phyloP scores from a whole-genome alignment of 768 basidiomycete genomes.

The Pholiota conissans region DNA sequence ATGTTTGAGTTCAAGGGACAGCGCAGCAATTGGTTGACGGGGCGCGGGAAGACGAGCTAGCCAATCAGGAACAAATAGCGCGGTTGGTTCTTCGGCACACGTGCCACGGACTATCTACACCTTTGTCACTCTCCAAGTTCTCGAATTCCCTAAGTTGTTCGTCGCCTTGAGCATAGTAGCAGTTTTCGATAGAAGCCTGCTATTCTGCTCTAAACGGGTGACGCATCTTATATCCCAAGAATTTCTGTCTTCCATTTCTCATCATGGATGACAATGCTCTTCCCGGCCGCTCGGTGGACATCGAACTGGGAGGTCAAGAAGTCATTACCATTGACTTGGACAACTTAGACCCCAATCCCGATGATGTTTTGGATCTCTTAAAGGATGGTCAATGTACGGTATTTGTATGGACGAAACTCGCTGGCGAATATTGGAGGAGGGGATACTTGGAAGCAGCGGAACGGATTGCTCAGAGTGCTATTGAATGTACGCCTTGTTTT shows the following conservation, averaged over 20 bases:
- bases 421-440: constrained; percentile 86
- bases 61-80: constrained; percentile 11
- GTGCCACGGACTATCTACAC: background rate
- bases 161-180: background rate
- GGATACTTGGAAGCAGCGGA: constrained; percentile 77
- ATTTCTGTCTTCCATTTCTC: background rate
- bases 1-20: too few species aligned
- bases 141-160: background rate
- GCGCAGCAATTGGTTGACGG: too few species aligned
- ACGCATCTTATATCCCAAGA: background rate
- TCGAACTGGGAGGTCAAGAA: constrained; percentile 81
- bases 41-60: background rate
- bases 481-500: constrained; percentile 58
- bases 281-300: constrained; percentile 62
- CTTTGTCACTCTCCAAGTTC: background rate
- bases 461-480: constrained; percentile 66
- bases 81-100: background rate
- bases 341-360: constrained; percentile 76
- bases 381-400: constrained; percentile 71
- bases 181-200: background rate
- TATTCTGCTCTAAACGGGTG: background rate
- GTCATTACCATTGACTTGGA: constrained; percentile 89
- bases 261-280: constrained; percentile 35
- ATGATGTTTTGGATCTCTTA: constrained; percentile 73
- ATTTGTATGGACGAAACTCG: constrained; percentile 79